These are phyloP conservation scores for Tuber calosporum DNA, from an alignment of 495 filamentous ascomycete genomes.

Conservation along the genomic window DNA sequence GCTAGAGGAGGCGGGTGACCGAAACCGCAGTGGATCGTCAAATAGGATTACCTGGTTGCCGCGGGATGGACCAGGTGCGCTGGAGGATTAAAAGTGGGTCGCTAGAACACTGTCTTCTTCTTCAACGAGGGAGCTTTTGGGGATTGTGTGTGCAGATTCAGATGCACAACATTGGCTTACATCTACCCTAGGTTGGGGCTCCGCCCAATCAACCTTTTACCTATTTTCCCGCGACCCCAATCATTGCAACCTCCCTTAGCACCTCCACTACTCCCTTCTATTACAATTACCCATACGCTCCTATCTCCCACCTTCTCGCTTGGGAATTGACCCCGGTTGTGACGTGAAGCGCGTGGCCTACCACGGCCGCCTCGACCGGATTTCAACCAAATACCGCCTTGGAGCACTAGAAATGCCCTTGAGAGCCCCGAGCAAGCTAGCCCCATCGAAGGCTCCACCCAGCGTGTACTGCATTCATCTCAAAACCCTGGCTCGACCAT, in stretches of 20 bases:
- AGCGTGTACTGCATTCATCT: not conserved
- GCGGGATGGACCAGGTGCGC: too few species aligned
- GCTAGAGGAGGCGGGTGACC: not conserved
- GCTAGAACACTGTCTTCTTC: too few species aligned
- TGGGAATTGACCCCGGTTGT: not conserved
- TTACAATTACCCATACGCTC: not conserved
- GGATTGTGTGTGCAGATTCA: too few species aligned
- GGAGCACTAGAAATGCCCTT: not conserved
- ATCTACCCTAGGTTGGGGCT: too few species aligned
- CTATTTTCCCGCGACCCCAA: too few species aligned
- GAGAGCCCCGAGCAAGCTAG: not conserved
- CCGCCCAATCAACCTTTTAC: too few species aligned
- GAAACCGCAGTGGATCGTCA: not conserved
- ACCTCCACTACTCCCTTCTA: too few species aligned
- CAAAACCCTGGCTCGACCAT: not conserved
- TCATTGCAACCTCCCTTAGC: too few species aligned
- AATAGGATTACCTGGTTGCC: not conserved
- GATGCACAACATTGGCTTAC: too few species aligned
- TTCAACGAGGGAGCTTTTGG: too few species aligned
- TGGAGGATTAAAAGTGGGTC: too few species aligned
- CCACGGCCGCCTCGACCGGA: not conserved
- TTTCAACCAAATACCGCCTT: not conserved
- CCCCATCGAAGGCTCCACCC: too few species aligned
- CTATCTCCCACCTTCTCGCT: not conserved
- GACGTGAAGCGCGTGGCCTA: not conserved